Conservation (phyloP, 495 filamentous ascomycete genomes). For the Friedmanniomyces simplex region DNA sequence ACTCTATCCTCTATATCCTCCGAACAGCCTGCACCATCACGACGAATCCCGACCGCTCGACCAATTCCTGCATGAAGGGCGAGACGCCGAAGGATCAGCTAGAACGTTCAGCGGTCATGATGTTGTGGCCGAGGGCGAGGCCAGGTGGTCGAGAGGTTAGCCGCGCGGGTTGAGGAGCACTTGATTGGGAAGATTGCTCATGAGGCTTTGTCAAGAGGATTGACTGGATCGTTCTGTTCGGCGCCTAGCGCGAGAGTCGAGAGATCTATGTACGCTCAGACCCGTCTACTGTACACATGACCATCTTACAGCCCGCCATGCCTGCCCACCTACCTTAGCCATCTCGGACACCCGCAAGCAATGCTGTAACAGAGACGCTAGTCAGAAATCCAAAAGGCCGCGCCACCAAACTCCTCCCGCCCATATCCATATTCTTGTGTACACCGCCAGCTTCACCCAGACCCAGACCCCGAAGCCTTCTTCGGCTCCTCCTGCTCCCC, state of each 20-base stretch:
- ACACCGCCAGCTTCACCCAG: conserved; percentile 5
- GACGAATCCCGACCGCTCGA: neutral
- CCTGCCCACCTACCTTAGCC: neutral
- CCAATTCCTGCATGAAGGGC: neutral
- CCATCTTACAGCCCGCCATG: neutral
- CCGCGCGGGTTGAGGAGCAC: neutral
- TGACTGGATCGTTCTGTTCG: neutral
- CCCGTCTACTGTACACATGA: conserved; percentile 3
- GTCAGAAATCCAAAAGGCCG: neutral
- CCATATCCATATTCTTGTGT: neutral
- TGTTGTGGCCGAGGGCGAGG: neutral
- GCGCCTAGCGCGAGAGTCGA: neutral
- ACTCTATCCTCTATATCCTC: neutral
- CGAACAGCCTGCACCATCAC: neutral
- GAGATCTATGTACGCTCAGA: neutral
- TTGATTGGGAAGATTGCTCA: neutral
- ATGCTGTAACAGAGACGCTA: neutral
- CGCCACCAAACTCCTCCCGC: neutral
- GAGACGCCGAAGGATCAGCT: neutral
- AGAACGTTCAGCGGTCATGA: neutral
- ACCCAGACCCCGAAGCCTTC: conserved; percentile 48
- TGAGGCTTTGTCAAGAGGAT: too few relatives aligned
- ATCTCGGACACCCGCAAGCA: neutral
- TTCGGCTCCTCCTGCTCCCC: conserved; percentile 41
- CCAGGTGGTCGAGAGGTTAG: neutral